Base-by-base conservation (phyloP, 129 eudicot species). In the Calendula officinalis region DNA sequence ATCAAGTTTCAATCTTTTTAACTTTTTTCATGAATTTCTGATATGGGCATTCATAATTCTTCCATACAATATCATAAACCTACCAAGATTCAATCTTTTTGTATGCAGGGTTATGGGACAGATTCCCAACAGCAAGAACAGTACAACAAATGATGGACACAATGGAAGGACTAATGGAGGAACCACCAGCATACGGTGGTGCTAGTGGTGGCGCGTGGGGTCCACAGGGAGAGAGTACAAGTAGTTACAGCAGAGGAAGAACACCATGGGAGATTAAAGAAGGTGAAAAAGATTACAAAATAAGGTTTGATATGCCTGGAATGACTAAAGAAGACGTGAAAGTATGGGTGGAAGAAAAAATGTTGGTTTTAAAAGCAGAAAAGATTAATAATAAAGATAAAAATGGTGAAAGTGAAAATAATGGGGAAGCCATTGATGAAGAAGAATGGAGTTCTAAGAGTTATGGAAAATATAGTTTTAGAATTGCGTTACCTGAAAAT, bases 251-350 rank as follows among this genome's bases (percentile, higher is more conserved):
- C 69, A 53, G 90, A 15, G 95, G 95, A 49, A 82, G 95, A 64
- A 84, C 94, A 3, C 94, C 97, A 68, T 91, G 95, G 97, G 95
- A 86, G 81, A 91, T 91, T 48, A 91, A 82, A 61, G 97, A 87
- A 78, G 71, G 62, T 3, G 87, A 80, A 53, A 44, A 16, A 0
- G 88, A 80, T 0, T 91, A 84, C 67, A 91, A 82, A 60, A 22
- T 91, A 79, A 72, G 97, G 35, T 91, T 86, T 33, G 97, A 91
- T 69, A 87, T 91, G 95, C 97, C 95, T 22, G 95, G 97, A 7
- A 87, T 91, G 97, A 82, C 79, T 1, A 87, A 72, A 70, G 62
- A 80, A 48, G 97, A 91, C 68, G 97, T 87, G 0, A 87, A 82
- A 70, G 80, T 91, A 4, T 91, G 82, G 80, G 86, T 91, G 3